Evolutionary conservation across 148 eudicot species (phyloP).

Genomic region (Dianthus caryophyllus): DNA sequence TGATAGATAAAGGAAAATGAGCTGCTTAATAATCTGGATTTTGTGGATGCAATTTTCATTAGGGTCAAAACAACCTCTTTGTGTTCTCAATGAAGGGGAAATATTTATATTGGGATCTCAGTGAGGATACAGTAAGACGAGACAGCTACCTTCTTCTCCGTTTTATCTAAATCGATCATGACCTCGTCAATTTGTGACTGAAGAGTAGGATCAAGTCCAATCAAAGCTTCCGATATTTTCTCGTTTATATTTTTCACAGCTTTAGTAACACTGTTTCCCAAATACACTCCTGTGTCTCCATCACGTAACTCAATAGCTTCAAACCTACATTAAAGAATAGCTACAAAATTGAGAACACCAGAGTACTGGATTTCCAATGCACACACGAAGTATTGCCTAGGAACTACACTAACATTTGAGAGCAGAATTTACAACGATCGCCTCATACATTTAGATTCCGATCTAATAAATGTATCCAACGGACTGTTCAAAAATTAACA

Average conservation of each 20-base stretch:
- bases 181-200: constrained; percentile 94
- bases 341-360: background rate
- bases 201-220: constrained; percentile 96
- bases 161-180: constrained; percentile 96
- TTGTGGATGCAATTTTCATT: too few species aligned
- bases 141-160: constrained; percentile 81
- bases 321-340: constrained; percentile 45
- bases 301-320: constrained; percentile 93
- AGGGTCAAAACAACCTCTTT: background rate
- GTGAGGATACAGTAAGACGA: background rate
- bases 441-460: background rate
- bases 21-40: background rate
- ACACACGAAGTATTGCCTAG: background rate
- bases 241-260: constrained; percentile 88
- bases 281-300: constrained; percentile 75
- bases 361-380: background rate
- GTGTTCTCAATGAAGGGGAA: background rate
- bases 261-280: constrained; percentile 80
- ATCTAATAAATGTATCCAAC: background rate
- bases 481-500: background rate
- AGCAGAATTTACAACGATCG: background rate
- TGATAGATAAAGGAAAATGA: background rate
- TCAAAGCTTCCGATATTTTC: constrained; percentile 90
- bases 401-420: background rate
- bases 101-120: too few species aligned